These are phyloP conservation scores for Yamadazyma dendronema DNA, from an alignment of 1,139 yeast species.

Conservation along the genomic window DNA sequence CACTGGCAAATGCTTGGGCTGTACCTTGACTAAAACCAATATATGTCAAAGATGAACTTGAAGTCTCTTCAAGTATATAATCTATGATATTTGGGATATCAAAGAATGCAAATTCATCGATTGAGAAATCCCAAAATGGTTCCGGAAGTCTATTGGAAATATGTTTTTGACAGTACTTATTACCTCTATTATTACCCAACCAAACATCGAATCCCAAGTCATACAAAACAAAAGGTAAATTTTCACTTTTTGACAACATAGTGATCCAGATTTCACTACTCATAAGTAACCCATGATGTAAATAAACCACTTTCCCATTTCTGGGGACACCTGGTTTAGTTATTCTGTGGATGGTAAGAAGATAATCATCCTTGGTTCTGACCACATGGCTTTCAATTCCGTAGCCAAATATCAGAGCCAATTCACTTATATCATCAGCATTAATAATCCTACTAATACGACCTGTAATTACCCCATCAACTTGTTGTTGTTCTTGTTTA, in stretches of 20 bases:
- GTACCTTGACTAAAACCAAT: constrained; percentile 92
- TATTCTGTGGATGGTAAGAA: constrained; percentile 36
- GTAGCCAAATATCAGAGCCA: constrained; percentile 41
- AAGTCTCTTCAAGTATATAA: constrained; percentile 30
- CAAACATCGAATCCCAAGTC: constrained; percentile 89
- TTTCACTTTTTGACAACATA: constrained; percentile 57
- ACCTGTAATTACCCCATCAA: constrained; percentile 6
- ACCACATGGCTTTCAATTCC: constrained; percentile 38
- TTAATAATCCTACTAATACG: constrained; percentile 19
- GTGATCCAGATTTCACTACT: constrained; percentile 88
- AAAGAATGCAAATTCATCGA: constrained; percentile 48
- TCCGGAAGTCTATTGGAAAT: constrained; percentile 36
- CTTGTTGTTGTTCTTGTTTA: constrained; percentile 14
- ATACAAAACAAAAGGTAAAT: constrained; percentile 73
- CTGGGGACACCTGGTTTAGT: constrained; percentile 12
- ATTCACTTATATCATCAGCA: constrained; percentile 31
- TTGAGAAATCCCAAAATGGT: constrained; percentile 44
- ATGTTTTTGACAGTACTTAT: constrained; percentile 69
- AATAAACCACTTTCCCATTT: constrained; percentile 58
- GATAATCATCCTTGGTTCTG: constrained; percentile 38
- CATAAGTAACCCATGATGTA: constrained; percentile 93
- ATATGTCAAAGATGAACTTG: constrained; percentile 50
- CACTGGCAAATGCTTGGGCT: constrained; percentile 84
- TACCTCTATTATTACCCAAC: constrained; percentile 89
- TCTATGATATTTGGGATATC: constrained; percentile 47